phyloP scores from a whole-genome alignment of 1,284 basidiomycete genomes.

The Tilletia horrida region DNA sequence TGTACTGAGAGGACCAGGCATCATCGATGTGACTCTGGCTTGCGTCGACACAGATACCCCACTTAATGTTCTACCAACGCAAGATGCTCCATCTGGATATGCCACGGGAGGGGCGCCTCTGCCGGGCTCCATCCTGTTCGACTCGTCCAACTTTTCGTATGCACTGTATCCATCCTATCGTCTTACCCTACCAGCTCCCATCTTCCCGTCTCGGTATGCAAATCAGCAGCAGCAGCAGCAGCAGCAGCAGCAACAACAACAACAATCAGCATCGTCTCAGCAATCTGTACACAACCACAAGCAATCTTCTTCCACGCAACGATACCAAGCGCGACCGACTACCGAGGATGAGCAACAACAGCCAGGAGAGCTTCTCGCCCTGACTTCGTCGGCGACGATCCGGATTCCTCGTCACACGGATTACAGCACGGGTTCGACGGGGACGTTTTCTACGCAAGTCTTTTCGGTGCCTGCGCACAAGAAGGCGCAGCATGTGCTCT shows the following conservation, averaged over 20 bases:
- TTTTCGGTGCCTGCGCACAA: slow-evolving; percentile 2
- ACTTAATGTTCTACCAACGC: slow-evolving; percentile 3
- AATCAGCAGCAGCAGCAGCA: background rate
- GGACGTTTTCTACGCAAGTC: slow-evolving; percentile 11
- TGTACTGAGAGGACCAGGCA: slow-evolving; percentile 11
- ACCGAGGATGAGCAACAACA: background rate
- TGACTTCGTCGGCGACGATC: slow-evolving; percentile 4
- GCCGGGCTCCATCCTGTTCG: slow-evolving; percentile 16
- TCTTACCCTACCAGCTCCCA: background rate
- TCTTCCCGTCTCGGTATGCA: background rate
- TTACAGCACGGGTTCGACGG: slow-evolving; percentile 13
- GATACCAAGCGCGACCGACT: background rate
- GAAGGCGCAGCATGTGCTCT: slow-evolving; percentile 14
- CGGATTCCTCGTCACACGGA: slow-evolving; percentile 5
- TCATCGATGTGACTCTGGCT: slow-evolving; percentile 15
- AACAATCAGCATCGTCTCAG: too few relatives aligned
- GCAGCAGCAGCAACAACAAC: background rate
- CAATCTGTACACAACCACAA: too few relatives aligned
- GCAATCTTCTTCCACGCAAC: background rate
- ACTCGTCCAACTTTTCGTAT: slow-evolving; percentile 6
- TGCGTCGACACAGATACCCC: slow-evolving; percentile 18
- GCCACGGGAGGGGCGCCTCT: background rate
- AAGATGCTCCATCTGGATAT: background rate
- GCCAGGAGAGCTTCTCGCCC: background rate
- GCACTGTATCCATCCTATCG: slow-evolving; percentile 18